These are phyloP conservation scores for Ustanciosporium gigantosporum DNA, from an alignment of 1,284 basidiomycete species.

Conservation along the genomic window DNA sequence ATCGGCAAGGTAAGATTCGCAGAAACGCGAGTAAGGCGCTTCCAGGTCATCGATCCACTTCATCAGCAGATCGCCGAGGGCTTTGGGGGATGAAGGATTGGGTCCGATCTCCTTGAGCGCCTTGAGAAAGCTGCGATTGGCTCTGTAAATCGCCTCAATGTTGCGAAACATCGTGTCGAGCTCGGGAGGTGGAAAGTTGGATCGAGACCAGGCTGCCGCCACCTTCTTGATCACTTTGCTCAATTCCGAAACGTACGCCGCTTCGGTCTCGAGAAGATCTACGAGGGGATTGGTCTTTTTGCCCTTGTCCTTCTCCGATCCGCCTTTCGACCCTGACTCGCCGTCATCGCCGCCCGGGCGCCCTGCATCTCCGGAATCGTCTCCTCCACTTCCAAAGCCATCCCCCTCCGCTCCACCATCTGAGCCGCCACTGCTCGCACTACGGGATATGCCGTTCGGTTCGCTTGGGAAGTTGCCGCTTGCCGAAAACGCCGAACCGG, in stretches of 20 bases:
- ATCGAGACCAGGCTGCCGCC: slow-evolving; percentile 91
- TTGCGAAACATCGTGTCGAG: slow-evolving; percentile 92
- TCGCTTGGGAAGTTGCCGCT: slow-evolving; percentile 10
- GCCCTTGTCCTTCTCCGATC: slow-evolving; percentile 24
- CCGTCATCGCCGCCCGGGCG: slow-evolving; percentile 25
- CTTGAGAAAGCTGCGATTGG: slow-evolving; percentile 73
- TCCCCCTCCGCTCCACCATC: slow-evolving; percentile 3
- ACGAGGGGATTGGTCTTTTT: slow-evolving; percentile 73
- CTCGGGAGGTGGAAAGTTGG: slow-evolving; percentile 87
- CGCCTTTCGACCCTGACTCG: slow-evolving; percentile 12
- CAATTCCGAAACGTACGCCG: slow-evolving; percentile 85
- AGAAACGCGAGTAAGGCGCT: slow-evolving; percentile 81
- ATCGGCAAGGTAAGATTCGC: slow-evolving; percentile 72
- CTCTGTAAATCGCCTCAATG: slow-evolving; percentile 87
- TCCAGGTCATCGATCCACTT: slow-evolving; percentile 80
- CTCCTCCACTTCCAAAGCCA: slow-evolving; percentile 11
- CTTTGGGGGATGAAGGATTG: slow-evolving; percentile 90
- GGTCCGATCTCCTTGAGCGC: slow-evolving; percentile 91
- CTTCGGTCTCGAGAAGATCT: slow-evolving; percentile 93
- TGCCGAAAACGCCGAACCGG: slow-evolving; percentile 10
- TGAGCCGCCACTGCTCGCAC: slow-evolving; percentile 1
- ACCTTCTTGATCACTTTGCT: slow-evolving; percentile 93
- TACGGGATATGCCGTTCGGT: neutral
- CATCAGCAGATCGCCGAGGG: slow-evolving; percentile 92
- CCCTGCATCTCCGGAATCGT: slow-evolving; percentile 6